A percentile compares a stretch with the other conserved stretches of the same genome.
Conservation (phyloP, 139 green algal species). For the Pseudopediastrum boryanum region DNA sequence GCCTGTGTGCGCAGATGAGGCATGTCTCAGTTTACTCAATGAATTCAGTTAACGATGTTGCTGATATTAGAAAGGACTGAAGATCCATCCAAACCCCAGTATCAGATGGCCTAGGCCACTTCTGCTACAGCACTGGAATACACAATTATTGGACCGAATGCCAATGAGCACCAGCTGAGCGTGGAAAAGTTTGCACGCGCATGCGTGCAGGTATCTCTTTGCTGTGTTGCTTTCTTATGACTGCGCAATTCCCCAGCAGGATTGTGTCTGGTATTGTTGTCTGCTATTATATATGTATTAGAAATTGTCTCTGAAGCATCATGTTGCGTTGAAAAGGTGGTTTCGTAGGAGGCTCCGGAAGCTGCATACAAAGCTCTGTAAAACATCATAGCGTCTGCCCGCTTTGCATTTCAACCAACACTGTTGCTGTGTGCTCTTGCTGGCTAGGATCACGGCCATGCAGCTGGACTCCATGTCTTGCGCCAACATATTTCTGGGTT, state of each 20-base stretch:
- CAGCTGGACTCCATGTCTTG: not conserved
- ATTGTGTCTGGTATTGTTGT: not conserved
- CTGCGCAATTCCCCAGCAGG: not conserved
- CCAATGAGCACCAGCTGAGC: not conserved
- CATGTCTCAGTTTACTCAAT: too few species aligned
- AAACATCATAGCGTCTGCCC: too few species aligned
- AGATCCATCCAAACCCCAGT: too few species aligned
- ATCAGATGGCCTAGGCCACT: too few species aligned
- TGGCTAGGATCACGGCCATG: not conserved
- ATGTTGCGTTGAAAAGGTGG: not conserved
- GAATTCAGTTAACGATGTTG: too few species aligned
- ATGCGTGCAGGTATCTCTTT: not conserved
- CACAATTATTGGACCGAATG: not conserved
- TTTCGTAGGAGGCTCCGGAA: not conserved
- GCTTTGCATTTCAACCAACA: too few species aligned
- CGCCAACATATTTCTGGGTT: not conserved
- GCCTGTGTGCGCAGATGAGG: too few species aligned
- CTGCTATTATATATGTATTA: not conserved
- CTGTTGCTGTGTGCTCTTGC: not conserved
- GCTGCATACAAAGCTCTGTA: not conserved
- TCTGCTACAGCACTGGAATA: not conserved
- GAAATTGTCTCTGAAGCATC: not conserved
- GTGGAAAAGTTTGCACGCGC: too few species aligned
- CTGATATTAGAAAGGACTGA: too few species aligned
- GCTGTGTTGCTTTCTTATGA: not conserved